A percentile compares a stretch with the other conserved stretches of the same genome.
These are phyloP conservation scores for Plasmodium billcollinsi DNA, from an alignment of 169 alveolate species.

Conservation along the genomic window DNA sequence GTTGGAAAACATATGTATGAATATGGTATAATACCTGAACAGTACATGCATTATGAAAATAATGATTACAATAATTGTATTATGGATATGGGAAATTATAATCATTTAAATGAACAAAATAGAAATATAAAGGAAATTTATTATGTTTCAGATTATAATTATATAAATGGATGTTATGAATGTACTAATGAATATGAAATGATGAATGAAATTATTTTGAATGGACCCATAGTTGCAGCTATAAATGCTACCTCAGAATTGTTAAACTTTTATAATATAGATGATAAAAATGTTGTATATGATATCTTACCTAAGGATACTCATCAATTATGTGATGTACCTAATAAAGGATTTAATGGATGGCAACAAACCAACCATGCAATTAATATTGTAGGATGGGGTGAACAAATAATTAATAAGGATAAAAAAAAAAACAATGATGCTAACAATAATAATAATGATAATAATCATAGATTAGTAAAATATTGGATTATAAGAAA, in stretches of 20 bases:
- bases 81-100: conserved; percentile 16
- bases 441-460: not conserved
- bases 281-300: conserved; percentile 68
- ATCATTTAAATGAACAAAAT: conserved; percentile 4
- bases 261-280: conserved; percentile 12
- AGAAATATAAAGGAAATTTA: conserved; percentile 11
- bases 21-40: conserved; percentile 84
- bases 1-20: conserved; percentile 92
- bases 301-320: conserved; percentile 79
- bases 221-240: conserved; percentile 91
- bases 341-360: conserved; percentile 87
- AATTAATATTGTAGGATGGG: conserved; percentile 92
- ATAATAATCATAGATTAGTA: conserved; percentile 36
- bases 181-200: conserved; percentile 87
- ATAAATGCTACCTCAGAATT: conserved; percentile 87
- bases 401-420: conserved; percentile 77
- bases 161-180: conserved; percentile 90
- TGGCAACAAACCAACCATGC: conserved; percentile 95
- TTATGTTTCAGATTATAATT: conserved; percentile 85
- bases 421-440: no score
- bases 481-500: conserved; percentile 91
- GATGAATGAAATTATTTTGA: conserved; percentile 85
- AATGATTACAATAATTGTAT: conserved; percentile 22
- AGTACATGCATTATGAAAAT: conserved; percentile 63
- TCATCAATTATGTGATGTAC: conserved; percentile 88